phyloP scores from a whole-genome alignment of 805 yeast species.

The Starmera quercuum region DNA sequence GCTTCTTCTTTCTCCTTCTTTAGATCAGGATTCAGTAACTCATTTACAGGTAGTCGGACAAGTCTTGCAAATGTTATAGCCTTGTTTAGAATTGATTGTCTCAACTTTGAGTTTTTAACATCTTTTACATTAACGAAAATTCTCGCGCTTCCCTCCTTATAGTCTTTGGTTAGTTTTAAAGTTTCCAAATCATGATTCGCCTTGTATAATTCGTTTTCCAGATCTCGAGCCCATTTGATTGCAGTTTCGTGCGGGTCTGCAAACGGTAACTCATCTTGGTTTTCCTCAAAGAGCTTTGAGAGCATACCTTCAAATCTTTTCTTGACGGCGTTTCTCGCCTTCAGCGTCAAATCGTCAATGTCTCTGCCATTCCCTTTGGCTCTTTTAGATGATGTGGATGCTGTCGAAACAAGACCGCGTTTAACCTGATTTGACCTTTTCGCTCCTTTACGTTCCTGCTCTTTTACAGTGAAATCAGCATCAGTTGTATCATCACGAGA shows the following conservation, averaged over 20 bases:
- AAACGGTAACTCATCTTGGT: constrained; percentile 24
- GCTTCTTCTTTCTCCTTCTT: constrained; percentile 65
- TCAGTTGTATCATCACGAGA: constrained; percentile 3
- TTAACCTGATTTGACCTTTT: constrained; percentile 21
- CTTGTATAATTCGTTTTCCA: constrained; percentile 44
- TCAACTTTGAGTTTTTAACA: constrained; percentile 48
- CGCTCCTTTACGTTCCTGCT: neutral
- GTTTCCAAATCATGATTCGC: constrained; percentile 24
- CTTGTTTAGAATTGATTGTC: constrained; percentile 48
- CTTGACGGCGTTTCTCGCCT: constrained; percentile 31
- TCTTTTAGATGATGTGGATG: constrained; percentile 1
- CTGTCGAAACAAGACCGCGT: constrained; percentile 35
- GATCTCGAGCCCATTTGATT: constrained; percentile 35
- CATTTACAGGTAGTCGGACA: constrained; percentile 61
- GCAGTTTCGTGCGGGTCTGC: constrained; percentile 21
- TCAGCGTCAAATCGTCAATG: constrained; percentile 9
- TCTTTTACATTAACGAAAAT: constrained; percentile 51
- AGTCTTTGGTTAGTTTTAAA: constrained; percentile 19
- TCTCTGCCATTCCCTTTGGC: constrained; percentile 4
- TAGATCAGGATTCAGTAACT: constrained; percentile 70
- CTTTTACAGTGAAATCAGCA: neutral
- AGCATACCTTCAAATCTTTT: constrained; percentile 45
- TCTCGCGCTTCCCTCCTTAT: constrained; percentile 67
- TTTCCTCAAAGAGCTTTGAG: constrained; percentile 31
- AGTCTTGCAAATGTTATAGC: constrained; percentile 48